Evolutionary conservation across 108 stramenopile genomes (phyloP).

Genomic region (Phaeodactylum tricornutum): DNA sequence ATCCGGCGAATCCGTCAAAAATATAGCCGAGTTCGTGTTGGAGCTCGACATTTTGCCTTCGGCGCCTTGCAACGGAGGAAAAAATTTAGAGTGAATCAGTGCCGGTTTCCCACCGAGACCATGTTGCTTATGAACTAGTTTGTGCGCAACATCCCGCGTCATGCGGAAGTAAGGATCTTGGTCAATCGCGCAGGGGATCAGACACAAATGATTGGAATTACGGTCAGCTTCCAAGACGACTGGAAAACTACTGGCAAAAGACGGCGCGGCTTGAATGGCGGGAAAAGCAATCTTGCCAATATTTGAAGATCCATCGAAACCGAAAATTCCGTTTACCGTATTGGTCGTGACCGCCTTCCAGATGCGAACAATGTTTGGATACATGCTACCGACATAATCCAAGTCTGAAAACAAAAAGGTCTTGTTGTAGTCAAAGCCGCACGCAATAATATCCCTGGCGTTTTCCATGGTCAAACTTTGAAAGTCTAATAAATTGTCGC

Average conservation of each 20-base stretch:
- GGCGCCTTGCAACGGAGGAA: slow-evolving; percentile 95
- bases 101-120: slow-evolving; percentile 84
- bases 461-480: slow-evolving; percentile 90
- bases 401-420: slow-evolving; percentile 90
- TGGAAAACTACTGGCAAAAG: slow-evolving; percentile 90
- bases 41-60: slow-evolving; percentile 91
- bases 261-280: slow-evolving; percentile 93
- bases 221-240: slow-evolving; percentile 38
- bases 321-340: slow-evolving; percentile 94
- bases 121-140: slow-evolving; percentile 55
- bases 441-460: slow-evolving; percentile 98
- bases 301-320: slow-evolving; percentile 84
- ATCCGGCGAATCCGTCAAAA: slow-evolving; percentile 90
- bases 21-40: slow-evolving; percentile 83
- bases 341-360: slow-evolving; percentile 94
- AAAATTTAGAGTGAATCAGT: slow-evolving; percentile 97
- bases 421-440: slow-evolving; percentile 89
- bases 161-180: slow-evolving; percentile 99
- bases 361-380: slow-evolving; percentile 93
- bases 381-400: slow-evolving; percentile 96
- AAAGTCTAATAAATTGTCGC: slow-evolving; percentile 85
- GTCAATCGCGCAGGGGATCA: slow-evolving; percentile 99
- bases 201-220: slow-evolving; percentile 49
- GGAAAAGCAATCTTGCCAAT: slow-evolving; percentile 95
- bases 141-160: slow-evolving; percentile 97